Percentiles rank a stretch among this genome's conserved stretches.
Conservation (phyloP, 2,329 filamentous ascomycete species). For the Aspergillus fumigatus region DNA sequence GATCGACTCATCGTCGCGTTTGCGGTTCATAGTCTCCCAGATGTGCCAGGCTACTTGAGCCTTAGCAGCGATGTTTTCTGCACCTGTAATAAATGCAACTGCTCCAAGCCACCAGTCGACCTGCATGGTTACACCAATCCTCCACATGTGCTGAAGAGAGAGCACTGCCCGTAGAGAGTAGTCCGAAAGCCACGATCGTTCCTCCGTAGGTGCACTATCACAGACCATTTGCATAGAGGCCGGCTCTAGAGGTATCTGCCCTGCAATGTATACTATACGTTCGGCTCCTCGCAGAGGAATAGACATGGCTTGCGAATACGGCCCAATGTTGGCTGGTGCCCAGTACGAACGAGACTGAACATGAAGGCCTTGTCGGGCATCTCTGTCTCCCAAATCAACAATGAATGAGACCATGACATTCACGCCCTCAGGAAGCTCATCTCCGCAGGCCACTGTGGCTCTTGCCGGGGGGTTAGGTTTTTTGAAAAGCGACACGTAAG, state of each 20-base stretch:
- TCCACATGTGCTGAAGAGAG: slow-evolving; percentile 83
- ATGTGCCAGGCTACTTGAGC: slow-evolving; percentile 37
- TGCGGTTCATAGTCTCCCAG: slow-evolving; percentile 43
- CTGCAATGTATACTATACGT: slow-evolving; percentile 65
- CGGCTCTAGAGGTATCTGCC: slow-evolving; percentile 85
- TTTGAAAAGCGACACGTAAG: slow-evolving; percentile 71
- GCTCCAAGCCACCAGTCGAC: slow-evolving; percentile 71
- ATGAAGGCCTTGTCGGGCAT: slow-evolving; percentile 59
- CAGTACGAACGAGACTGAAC: slow-evolving; percentile 94
- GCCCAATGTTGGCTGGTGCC: slow-evolving; percentile 96
- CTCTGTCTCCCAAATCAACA: slow-evolving; percentile 34
- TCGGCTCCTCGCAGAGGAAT: slow-evolving; percentile 23
- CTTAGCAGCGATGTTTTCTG: slow-evolving; percentile 27
- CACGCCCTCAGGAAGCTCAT: slow-evolving; percentile 55
- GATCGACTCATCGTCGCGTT: slow-evolving; percentile 26
- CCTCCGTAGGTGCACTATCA: slow-evolving; percentile 16
- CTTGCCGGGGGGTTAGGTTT: slow-evolving; percentile 78
- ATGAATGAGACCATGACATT: slow-evolving; percentile 59
- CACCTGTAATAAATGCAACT: slow-evolving; percentile 65
- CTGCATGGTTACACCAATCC: slow-evolving; percentile 68
- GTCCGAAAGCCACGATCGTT: slow-evolving; percentile 25
- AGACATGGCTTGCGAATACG: slow-evolving; percentile 83
- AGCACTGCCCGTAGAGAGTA: slow-evolving; percentile 61
- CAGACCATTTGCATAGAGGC: slow-evolving; percentile 61
- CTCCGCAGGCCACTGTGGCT: slow-evolving; percentile 75